phyloP scores from a whole-genome alignment of 202 grass and related monocot genomes.

The Carex sylvatica region DNA sequence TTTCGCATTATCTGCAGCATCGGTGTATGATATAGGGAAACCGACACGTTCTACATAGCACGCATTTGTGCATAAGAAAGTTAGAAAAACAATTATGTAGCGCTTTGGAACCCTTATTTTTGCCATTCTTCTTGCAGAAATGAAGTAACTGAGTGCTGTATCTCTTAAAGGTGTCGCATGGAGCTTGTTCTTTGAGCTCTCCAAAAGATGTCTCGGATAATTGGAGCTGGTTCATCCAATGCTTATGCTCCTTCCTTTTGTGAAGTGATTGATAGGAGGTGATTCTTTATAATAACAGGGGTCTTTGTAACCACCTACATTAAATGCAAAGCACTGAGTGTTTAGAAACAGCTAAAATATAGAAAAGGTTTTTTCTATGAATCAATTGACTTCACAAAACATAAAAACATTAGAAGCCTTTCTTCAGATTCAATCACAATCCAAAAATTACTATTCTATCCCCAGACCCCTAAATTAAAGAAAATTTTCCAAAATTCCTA shows the following conservation, averaged over 20 bases:
- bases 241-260: background rate
- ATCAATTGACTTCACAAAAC: background rate
- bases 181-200: conserved; percentile 6
- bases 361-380: background rate
- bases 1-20: conserved; percentile 45
- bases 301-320: conserved; percentile 14
- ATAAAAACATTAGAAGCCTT: background rate
- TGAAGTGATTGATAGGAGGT: background rate
- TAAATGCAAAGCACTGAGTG: background rate
- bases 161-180: background rate
- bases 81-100: conserved; percentile 77
- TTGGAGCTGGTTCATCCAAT: conserved; percentile 24
- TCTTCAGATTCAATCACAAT: conserved; percentile 1
- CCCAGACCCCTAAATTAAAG: background rate
- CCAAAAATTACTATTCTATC: background rate
- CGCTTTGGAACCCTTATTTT: conserved; percentile 70
- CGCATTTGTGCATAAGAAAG: conserved; percentile 90
- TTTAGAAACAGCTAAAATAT: background rate
- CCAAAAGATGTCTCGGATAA: background rate
- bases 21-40: conserved; percentile 92
- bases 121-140: conserved; percentile 20
- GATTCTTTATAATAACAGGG: background rate
- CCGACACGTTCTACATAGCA: conserved; percentile 89
- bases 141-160: background rate
- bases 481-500: background rate